Evolutionary conservation across 805 yeast species (phyloP).

Genomic region (Cyberlindnera xylosilytica): DNA sequence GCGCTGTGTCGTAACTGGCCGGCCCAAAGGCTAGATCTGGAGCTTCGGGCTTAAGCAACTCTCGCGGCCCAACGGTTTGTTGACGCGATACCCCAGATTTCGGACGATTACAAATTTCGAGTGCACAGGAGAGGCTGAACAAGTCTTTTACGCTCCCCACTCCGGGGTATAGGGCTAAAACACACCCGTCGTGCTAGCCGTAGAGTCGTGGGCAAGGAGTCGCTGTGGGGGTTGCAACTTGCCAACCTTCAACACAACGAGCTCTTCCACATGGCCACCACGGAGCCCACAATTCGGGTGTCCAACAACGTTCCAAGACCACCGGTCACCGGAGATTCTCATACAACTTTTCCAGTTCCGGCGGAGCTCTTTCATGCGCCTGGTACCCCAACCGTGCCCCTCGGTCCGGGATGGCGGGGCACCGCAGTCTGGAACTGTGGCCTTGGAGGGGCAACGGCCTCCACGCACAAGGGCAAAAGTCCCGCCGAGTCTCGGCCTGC

Average conservation of each 20-base stretch:
- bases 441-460: background rate
- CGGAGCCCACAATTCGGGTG: background rate
- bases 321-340: background rate
- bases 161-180: conserved; percentile 2
- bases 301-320: background rate
- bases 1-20: background rate
- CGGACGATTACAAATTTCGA: conserved; percentile 4
- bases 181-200: background rate
- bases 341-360: background rate
- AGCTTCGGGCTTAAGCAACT: conserved; percentile 5
- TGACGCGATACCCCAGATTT: conserved; percentile 10
- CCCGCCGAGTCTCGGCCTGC: background rate
- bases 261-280: background rate
- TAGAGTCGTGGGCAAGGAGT: background rate
- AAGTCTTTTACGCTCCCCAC: background rate
- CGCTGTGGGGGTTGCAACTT: background rate
- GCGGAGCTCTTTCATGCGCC: conserved; percentile 1
- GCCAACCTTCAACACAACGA: background rate
- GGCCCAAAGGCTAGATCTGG: background rate
- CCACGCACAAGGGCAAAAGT: background rate
- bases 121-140: conserved; percentile 2
- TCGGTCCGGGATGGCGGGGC: conserved; percentile 12
- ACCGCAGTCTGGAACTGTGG: background rate
- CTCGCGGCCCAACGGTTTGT: conserved; percentile 3
- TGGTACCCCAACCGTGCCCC: conserved; percentile 18